Conservation (phyloP, 805 yeast genomes). For the Candida verbasci region DNA sequence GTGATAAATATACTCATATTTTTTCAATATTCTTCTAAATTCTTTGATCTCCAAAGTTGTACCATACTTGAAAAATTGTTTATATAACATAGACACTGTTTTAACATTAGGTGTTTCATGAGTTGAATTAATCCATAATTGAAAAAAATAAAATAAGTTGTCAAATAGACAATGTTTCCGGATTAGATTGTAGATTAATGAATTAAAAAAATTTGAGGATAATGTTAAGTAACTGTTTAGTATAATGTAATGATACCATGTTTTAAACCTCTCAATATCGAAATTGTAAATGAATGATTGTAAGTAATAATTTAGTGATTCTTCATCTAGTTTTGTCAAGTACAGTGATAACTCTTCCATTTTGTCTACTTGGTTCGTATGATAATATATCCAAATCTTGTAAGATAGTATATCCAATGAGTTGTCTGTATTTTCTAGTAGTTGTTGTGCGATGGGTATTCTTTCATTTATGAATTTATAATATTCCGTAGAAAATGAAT, state of each 20-base stretch:
- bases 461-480: constrained; percentile 13
- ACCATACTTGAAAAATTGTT: constrained; percentile 27
- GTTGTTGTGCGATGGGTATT: constrained; percentile 19
- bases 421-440: constrained; percentile 9
- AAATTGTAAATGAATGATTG: constrained; percentile 27
- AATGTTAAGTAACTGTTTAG: constrained; percentile 2
- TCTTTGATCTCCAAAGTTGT: constrained; percentile 19
- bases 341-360: constrained; percentile 4
- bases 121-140: constrained; percentile 22
- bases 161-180: constrained; percentile 29
- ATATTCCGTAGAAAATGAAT: constrained; percentile 8
- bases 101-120: constrained; percentile 22
- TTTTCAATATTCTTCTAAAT: constrained; percentile 17
- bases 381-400: constrained; percentile 33
- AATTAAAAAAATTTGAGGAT: constrained; percentile 18
- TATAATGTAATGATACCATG: constrained; percentile 19
- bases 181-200: constrained; percentile 20
- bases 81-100: constrained; percentile 22
- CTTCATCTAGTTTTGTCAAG: constrained; percentile 13
- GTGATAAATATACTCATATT: constrained; percentile 17
- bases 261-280: constrained; percentile 29
- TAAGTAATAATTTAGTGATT: constrained; percentile 24
- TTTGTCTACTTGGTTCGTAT: constrained; percentile 25
- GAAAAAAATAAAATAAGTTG: constrained; percentile 17
- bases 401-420: constrained; percentile 15